A percentile compares a stretch with the other conserved stretches of the same genome.
Conservation (phyloP, 768 basidiomycete genomes). For the Mycena filopes region DNA sequence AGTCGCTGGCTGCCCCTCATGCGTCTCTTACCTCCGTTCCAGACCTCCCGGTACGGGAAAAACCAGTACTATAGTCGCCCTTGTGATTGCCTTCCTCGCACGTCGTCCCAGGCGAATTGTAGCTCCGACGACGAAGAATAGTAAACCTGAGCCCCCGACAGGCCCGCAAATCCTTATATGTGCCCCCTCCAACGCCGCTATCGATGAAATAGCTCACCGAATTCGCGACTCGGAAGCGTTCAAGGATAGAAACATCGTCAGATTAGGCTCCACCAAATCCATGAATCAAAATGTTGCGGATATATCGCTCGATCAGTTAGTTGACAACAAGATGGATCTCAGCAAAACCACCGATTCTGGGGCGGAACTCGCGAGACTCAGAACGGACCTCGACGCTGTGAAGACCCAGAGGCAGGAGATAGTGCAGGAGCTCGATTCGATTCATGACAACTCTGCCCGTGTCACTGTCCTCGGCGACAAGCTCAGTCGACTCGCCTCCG, state of each 20-base stretch:
- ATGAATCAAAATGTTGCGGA: slow-evolving; percentile 86
- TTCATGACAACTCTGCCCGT: slow-evolving; percentile 68
- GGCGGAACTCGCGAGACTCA: slow-evolving; percentile 64
- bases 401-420: slow-evolving; percentile 70
- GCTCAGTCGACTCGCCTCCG: slow-evolving; percentile 69
- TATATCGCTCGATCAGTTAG: slow-evolving; percentile 86
- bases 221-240: slow-evolving; percentile 75
- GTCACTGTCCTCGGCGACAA: slow-evolving; percentile 73
- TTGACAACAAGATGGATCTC: slow-evolving; percentile 76
- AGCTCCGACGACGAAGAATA: slow-evolving; percentile 41
- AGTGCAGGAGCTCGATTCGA: slow-evolving; percentile 62
- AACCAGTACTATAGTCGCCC: slow-evolving; percentile 95
- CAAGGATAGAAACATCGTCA: slow-evolving; percentile 80
- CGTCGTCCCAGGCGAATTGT: slow-evolving; percentile 64
- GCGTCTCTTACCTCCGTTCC: slow-evolving; percentile 10
- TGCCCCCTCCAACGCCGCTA: slow-evolving; percentile 98
- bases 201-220: slow-evolving; percentile 93
- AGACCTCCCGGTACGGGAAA: slow-evolving; percentile 99
- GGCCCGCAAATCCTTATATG: slow-evolving; percentile 85
- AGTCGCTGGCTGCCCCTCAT: slow-evolving; percentile 28
- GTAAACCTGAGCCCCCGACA: slow-evolving; percentile 55
- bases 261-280: slow-evolving; percentile 82
- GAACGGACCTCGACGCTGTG: slow-evolving; percentile 75
- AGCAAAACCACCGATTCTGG: slow-evolving; percentile 61
- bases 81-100: slow-evolving; percentile 86